phyloP scores from a whole-genome alignment of 768 basidiomycete species.

The Hygrophorus pudorinus region DNA sequence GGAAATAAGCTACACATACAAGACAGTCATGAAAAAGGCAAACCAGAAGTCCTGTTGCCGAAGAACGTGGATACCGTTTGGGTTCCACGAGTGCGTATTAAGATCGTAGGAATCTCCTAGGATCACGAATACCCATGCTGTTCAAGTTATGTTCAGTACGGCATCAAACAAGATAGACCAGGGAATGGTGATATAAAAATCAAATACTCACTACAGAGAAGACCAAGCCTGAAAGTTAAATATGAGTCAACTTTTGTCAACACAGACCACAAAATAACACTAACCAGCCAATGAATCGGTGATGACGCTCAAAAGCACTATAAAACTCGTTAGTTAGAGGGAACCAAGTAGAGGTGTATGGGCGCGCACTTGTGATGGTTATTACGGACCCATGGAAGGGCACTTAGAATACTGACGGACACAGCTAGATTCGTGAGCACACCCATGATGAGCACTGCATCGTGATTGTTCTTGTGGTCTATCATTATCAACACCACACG shows the following conservation, averaged over 20 bases:
- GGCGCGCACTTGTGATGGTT: conserved; percentile 64
- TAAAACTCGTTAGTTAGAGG: conserved; percentile 4
- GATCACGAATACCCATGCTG: conserved; percentile 54
- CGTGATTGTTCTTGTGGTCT: conserved; percentile 36
- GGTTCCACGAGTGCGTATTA: conserved; percentile 45
- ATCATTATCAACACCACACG: conserved; percentile 50
- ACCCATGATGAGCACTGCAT: conserved; percentile 51
- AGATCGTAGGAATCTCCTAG: conserved; percentile 55
- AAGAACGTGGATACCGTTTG: conserved; percentile 42
- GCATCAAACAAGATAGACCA: neutral
- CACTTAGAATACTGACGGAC: conserved; percentile 49
- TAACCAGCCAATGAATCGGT: conserved; percentile 72
- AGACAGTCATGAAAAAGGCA: conserved; percentile 59
- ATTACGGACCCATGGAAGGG: conserved; percentile 74
- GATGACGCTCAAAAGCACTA: conserved; percentile 72
- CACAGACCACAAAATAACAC: conserved; percentile 33
- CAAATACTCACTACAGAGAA: conserved; percentile 21
- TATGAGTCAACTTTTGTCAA: neutral
- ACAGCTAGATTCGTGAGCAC: conserved; percentile 48
- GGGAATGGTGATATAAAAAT: neutral
- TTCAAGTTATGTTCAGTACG: conserved; percentile 1
- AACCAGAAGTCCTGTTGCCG: conserved; percentile 75
- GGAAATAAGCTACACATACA: conserved; percentile 32
- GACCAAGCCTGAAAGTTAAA: conserved; percentile 8
- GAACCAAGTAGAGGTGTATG: neutral